Conservation (phyloP, 805 yeast species). For the Saccharomycopsis sp. region DNA sequence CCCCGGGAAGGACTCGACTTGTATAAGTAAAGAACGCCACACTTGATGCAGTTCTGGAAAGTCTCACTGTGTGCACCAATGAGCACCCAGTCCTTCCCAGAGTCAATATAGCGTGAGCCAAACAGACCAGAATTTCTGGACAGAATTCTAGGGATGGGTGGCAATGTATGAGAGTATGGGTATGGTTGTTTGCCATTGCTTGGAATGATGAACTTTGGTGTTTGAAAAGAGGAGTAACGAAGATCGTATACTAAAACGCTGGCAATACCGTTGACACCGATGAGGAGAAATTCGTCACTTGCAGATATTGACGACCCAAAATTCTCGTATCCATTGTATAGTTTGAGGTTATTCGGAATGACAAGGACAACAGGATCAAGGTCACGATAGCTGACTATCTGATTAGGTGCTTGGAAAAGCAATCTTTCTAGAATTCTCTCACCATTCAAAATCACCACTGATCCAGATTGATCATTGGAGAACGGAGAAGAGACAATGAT, state of each 20-base stretch:
- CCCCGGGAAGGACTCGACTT: not conserved
- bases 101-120: constrained; percentile 25
- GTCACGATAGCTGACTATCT: not conserved
- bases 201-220: not conserved
- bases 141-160: constrained; percentile 11
- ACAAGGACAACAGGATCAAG: constrained; percentile 4
- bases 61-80: constrained; percentile 28
- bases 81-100: constrained; percentile 25
- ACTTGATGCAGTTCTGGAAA: constrained; percentile 25
- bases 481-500: constrained; percentile 38
- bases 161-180: not conserved
- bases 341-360: constrained; percentile 22
- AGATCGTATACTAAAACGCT: constrained; percentile 31
- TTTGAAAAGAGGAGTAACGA: not conserved
- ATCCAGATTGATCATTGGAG: constrained; percentile 30
- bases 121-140: constrained; percentile 26
- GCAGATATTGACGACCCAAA: too few relatives aligned
- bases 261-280: constrained; percentile 34
- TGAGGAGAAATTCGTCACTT: too few relatives aligned
- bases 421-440: constrained; percentile 19
- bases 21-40: constrained; percentile 37
- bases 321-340: constrained; percentile 30
- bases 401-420: not conserved
- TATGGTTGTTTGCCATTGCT: not conserved
- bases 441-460: constrained; percentile 29